Base-by-base conservation (phyloP, 108 stramenopile species). In the Cyclostephanos invisitatus region DNA sequence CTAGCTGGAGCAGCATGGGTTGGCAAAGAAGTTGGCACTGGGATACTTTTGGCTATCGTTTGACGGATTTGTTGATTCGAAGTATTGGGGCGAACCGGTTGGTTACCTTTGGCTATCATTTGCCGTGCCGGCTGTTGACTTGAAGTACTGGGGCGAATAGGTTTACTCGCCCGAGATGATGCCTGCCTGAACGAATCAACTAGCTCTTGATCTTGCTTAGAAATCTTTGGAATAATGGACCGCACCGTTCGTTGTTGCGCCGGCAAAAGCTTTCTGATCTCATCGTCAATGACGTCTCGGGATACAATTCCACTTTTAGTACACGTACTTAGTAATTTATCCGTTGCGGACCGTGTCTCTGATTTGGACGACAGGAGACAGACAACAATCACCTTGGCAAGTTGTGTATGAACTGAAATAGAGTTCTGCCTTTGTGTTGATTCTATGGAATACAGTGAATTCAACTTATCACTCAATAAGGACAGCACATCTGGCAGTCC, bases 211-310 rank as follows among this genome's bases (percentile, higher is more conserved):
- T 68, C 72, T 58, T 68, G 62, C 49, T 46, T 25, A 20, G 80
- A 40, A 10, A 87, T 48, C 46, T 81, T 87, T 2, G 86, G 83
- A 20, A 95, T 64, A 55, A 93, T 50, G 36, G 86, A 85, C 24
- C 78, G 81, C 21, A 96, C 85, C 10, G 86, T 71, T 42, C 91
- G 68, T 70, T 93, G 91, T 62, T 89, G 87, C 10, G 95, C 95
- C 4, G 95, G 95, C n/a, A 84, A 77, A 60, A 93, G 72, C 27
- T 77, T 76, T 18, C 58, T 65, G 1, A 85, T 70, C 49, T 76
- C 79, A 63, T 80, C 80, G 14, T 84, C 79, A 50, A 89, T 66
- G 15, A 54, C 70, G 61, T 65, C 67, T 7, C 63, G 38, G n/a
- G 78, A 73, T 14, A 91, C 61, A 5, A 84, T 64, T 9, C 66